These are phyloP conservation scores for Isatis lusitanica DNA, from an alignment of 441 rosid genomes.

Conservation along the genomic window DNA sequence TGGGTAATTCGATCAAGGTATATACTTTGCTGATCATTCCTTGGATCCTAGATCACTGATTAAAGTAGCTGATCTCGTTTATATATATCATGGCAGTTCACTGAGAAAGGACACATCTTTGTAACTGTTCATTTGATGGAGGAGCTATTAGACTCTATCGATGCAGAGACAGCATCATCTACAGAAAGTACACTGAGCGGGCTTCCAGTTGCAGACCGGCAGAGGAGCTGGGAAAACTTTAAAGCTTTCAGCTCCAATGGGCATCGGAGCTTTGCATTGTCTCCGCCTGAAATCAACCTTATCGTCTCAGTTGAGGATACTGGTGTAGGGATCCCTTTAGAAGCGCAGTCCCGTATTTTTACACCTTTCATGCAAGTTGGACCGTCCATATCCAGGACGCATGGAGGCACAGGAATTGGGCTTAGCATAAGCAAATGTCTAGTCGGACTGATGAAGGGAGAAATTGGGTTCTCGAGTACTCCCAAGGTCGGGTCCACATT, in stretches of 20 bases:
- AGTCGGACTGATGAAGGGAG: constrained; percentile 85
- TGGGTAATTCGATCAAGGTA: constrained; percentile 96
- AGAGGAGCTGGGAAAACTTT: constrained; percentile 69
- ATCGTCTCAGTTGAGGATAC: constrained; percentile 94
- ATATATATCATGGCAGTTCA: constrained; percentile 52
- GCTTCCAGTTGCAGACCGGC: constrained; percentile 70
- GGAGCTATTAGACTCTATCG: constrained; percentile 56
- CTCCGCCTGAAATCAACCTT: constrained; percentile 54
- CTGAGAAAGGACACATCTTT: constrained; percentile 86
- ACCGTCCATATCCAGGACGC: constrained; percentile 81
- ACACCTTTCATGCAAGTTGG: constrained; percentile 93
- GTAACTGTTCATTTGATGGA: constrained; percentile 82
- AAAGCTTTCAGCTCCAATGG: constrained; percentile 54
- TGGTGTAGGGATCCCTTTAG: constrained; percentile 82
- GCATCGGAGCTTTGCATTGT: constrained; percentile 29
- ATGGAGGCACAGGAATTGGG: constrained; percentile 96
- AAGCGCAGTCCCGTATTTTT: constrained; percentile 88
- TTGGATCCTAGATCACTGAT: background rate
- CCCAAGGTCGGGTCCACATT: constrained; percentile 82
- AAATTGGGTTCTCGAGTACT: constrained; percentile 77
- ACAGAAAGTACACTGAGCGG: constrained; percentile 75
- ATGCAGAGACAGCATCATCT: constrained; percentile 55
- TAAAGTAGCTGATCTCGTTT: constrained; percentile 11
- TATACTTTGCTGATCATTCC: constrained; percentile 1
- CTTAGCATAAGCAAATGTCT: constrained; percentile 93